A percentile compares a stretch with the other conserved stretches of the same genome.
phyloP scores from a whole-genome alignment of 2,329 filamentous ascomycete species.

The Ophiostoma himal-ulmi region DNA sequence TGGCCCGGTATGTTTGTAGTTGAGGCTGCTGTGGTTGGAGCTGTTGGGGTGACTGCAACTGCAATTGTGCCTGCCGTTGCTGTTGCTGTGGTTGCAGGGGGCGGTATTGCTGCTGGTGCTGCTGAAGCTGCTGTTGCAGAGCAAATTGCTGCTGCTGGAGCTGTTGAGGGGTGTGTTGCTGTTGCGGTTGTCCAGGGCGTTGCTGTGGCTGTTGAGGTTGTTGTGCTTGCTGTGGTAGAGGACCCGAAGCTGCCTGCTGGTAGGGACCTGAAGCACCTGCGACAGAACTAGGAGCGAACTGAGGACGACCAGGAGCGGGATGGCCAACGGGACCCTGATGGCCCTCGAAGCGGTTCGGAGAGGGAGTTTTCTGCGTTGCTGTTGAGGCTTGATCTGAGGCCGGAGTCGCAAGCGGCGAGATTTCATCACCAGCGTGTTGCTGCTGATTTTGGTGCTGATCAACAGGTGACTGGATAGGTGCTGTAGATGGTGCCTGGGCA shows the following conservation, averaged over 20 bases:
- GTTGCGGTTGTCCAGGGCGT: background rate
- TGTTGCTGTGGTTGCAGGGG: constrained; percentile 17
- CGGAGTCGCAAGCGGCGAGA: background rate
- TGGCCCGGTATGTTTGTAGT: background rate
- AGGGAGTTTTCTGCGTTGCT: background rate
- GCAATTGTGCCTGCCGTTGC: constrained; percentile 10
- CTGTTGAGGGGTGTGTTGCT: background rate
- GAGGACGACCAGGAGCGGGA: background rate
- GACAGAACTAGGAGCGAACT: background rate
- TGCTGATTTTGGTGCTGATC: constrained; percentile 8
- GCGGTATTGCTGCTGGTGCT: constrained; percentile 14
- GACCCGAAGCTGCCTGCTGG: background rate
- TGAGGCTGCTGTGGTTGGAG: constrained; percentile 22
- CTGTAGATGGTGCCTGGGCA: background rate
- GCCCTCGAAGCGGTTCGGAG: background rate
- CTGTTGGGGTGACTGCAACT: constrained; percentile 23
- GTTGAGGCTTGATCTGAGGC: background rate
- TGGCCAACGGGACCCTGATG: background rate
- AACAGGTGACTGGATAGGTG: background rate
- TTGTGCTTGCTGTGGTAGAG: background rate
- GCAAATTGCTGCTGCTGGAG: constrained; percentile 10
- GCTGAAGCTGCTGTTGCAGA: constrained; percentile 16
- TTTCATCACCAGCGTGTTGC: background rate
- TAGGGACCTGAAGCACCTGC: background rate
- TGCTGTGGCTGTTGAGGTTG: constrained; percentile 12